A percentile compares a stretch with the other conserved stretches of the same genome.
phyloP scores from a whole-genome alignment of 2,329 filamentous ascomycete genomes.

The Camillea tinctor region DNA sequence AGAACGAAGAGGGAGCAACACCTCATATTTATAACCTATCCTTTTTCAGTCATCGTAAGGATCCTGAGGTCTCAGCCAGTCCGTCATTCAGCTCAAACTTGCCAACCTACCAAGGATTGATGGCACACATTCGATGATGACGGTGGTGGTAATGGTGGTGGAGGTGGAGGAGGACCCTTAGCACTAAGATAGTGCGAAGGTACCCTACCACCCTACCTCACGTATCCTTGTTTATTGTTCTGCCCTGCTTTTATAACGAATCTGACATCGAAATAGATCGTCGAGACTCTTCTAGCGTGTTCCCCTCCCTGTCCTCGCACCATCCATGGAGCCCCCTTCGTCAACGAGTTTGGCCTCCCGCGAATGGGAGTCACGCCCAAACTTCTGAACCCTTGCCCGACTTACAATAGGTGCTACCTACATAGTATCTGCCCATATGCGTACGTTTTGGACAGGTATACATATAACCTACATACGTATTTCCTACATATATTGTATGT shows the following conservation, averaged over 20 bases:
- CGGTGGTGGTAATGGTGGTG: neutral
- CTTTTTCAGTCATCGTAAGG: neutral
- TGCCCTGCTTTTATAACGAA: neutral
- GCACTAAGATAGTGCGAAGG: neutral
- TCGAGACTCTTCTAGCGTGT: neutral
- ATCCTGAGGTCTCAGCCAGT: neutral
- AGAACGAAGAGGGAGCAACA: neutral
- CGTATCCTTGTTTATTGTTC: neutral
- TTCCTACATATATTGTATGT: neutral
- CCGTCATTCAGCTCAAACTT: neutral
- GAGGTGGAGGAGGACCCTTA: neutral
- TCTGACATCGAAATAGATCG: neutral
- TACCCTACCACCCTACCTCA: neutral
- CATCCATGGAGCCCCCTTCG: neutral
- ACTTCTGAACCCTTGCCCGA: neutral
- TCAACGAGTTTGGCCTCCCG: neutral
- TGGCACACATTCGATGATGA: neutral
- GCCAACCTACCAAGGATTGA: neutral
- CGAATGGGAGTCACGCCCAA: neutral
- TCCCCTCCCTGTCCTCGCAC: neutral
- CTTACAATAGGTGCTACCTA: neutral
- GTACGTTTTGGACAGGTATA: no score
- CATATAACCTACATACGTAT: no score
- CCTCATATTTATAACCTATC: neutral
- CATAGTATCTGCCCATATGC: no score